phyloP scores from a whole-genome alignment of 352 stramenopile genomes.

The Phytophthora pini region DNA sequence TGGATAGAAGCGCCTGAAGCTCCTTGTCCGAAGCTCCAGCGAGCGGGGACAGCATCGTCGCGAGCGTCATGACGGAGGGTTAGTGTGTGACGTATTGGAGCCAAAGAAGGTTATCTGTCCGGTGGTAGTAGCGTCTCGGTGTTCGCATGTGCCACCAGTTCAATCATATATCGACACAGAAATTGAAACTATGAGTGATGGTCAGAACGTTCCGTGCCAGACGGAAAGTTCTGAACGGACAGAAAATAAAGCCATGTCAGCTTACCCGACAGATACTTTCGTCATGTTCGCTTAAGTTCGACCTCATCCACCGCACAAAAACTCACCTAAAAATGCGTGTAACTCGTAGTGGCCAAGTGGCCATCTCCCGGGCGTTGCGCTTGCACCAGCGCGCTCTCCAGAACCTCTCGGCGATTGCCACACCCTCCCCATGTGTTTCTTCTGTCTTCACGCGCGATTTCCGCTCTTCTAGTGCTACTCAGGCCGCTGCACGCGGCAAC shows the following conservation, averaged over 20 bases:
- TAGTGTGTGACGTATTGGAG: background rate
- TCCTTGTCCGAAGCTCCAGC: conserved; percentile 12
- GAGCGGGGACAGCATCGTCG: conserved; percentile 5
- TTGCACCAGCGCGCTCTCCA: conserved; percentile 5
- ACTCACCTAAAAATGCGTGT: conserved; percentile 4
- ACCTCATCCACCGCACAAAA: no score
- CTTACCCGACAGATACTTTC: background rate
- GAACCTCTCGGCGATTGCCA: background rate
- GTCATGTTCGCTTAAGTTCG: background rate
- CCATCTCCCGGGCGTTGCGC: conserved; percentile 14
- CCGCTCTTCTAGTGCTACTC: conserved; percentile 10
- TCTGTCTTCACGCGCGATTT: conserved; percentile 10
- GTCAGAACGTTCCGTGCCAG: background rate
- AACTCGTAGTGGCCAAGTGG: conserved; percentile 9
- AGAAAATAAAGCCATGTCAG: background rate
- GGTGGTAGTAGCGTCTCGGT: background rate
- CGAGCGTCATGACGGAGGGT: conserved; percentile 8
- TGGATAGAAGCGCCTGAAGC: conserved; percentile 9
- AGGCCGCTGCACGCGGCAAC: conserved; percentile 7
- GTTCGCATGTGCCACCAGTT: background rate
- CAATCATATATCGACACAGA: background rate
- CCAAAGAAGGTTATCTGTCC: background rate
- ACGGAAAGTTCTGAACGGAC: conserved; percentile 3
- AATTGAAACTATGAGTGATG: background rate
- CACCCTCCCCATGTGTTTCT: background rate